Conservation (phyloP, 768 basidiomycete genomes). For the Clavaria fumosa region DNA sequence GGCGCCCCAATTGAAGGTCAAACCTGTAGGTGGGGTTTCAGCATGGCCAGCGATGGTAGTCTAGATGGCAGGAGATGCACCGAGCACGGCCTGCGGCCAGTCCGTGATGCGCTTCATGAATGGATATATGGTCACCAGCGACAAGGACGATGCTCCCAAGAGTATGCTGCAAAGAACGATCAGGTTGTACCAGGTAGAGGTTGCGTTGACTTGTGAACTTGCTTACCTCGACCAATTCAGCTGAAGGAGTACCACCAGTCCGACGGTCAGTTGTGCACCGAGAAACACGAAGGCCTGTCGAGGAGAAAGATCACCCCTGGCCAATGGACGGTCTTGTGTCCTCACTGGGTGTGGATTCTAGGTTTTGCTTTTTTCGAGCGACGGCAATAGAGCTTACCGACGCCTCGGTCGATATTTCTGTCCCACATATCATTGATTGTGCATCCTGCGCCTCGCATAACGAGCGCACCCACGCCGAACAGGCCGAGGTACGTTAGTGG, state of each 20-base stretch:
- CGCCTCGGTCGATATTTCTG: conserved; percentile 74
- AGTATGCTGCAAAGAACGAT: conserved; percentile 51
- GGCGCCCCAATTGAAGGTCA: conserved; percentile 96
- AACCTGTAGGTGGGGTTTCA: conserved; percentile 30
- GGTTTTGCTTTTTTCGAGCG: conserved; percentile 1
- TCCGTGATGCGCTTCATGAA: conserved; percentile 95
- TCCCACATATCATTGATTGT: conserved; percentile 99
- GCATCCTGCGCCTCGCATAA: conserved; percentile 98
- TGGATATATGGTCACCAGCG: conserved; percentile 79
- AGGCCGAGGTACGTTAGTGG: conserved; percentile 66
- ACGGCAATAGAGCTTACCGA: conserved; percentile 45
- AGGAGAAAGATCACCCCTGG: conserved; percentile 63
- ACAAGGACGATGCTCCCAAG: conserved; percentile 82
- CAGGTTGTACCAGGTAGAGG: neutral
- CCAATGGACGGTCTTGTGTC: conserved; percentile 79
- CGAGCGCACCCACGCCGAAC: conserved; percentile 79
- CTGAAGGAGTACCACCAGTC: conserved; percentile 76
- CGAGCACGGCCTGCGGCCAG: conserved; percentile 94
- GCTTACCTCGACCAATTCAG: conserved; percentile 91
- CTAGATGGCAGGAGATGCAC: conserved; percentile 24
- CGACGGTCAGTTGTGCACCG: conserved; percentile 63
- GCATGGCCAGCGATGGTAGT: neutral
- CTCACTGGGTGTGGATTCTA: conserved; percentile 35
- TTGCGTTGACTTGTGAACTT: neutral
- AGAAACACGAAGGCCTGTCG: conserved; percentile 72